phyloP scores from a whole-genome alignment of 805 yeast species.

The Starmerella apicola region DNA sequence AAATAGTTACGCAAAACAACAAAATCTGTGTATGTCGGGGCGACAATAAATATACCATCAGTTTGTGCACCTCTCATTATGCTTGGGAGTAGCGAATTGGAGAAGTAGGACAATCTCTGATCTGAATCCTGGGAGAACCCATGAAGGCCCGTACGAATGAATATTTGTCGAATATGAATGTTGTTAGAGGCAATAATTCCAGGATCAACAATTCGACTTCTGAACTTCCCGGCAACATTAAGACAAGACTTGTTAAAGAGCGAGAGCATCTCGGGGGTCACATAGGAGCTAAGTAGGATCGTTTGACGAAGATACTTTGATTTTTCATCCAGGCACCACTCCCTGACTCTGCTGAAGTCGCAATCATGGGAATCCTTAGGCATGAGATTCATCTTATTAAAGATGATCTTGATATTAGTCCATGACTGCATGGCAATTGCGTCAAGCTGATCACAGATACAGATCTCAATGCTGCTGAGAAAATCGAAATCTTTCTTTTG shows the following conservation, averaged over 20 bases:
- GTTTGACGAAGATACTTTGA: slow-evolving; percentile 64
- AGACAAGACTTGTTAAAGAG: slow-evolving; percentile 31
- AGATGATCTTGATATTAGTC: slow-evolving; percentile 62
- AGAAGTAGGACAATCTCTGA: slow-evolving; percentile 68
- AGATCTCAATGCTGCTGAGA: slow-evolving; percentile 74
- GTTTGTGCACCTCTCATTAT: slow-evolving; percentile 43
- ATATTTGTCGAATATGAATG: slow-evolving; percentile 41
- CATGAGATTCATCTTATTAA: slow-evolving; percentile 57
- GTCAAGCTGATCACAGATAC: slow-evolving; percentile 71
- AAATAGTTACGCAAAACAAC: slow-evolving; percentile 63
- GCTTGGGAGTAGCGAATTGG: slow-evolving; percentile 62
- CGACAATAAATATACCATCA: slow-evolving; percentile 68
- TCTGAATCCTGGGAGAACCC: slow-evolving; percentile 59
- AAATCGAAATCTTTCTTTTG: slow-evolving; percentile 64
- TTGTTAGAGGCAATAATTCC: slow-evolving; percentile 58
- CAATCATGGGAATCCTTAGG: slow-evolving; percentile 73
- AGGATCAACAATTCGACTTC: slow-evolving; percentile 32
- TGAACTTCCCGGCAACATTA: slow-evolving; percentile 30
- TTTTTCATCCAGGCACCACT: slow-evolving; percentile 85
- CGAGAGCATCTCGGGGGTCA: slow-evolving; percentile 71
- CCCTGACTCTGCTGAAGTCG: slow-evolving; percentile 81
- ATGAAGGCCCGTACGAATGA: slow-evolving; percentile 53
- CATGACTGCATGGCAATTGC: slow-evolving; percentile 86
- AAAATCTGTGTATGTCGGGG: slow-evolving; percentile 81
- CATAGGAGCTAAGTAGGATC: slow-evolving; percentile 58